phyloP scores from a whole-genome alignment of 148 eudicot species.

The Silene latifolia region DNA sequence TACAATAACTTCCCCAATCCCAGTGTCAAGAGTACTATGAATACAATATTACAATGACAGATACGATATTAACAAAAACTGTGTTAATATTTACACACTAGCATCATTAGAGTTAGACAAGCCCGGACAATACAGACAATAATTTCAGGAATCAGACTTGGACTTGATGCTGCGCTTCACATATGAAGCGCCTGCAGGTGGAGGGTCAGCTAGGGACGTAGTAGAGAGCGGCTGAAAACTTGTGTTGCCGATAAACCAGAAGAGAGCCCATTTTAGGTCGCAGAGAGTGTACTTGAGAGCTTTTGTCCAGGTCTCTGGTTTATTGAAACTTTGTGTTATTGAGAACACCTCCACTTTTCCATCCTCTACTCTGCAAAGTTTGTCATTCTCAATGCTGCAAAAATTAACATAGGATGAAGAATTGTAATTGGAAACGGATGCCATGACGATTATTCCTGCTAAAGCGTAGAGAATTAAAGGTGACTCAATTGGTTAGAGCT shows the following conservation, averaged over 20 bases:
- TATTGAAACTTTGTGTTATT: constrained; percentile 95
- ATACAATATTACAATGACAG: constrained; percentile 13
- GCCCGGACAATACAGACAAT: background rate
- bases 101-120: background rate
- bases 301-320: constrained; percentile 95
- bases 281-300: constrained; percentile 97
- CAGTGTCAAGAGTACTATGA: constrained; percentile 4
- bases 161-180: constrained; percentile 41
- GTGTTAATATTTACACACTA: background rate
- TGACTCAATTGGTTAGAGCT: background rate
- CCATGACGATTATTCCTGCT: background rate
- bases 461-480: background rate
- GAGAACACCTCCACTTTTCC: constrained; percentile 84
- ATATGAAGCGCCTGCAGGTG: constrained; percentile 53
- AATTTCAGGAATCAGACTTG: constrained; percentile 22
- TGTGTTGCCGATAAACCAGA: constrained; percentile 94
- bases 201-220: constrained; percentile 46
- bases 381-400: constrained; percentile 20
- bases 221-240: constrained; percentile 83
- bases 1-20: background rate
- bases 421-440: background rate
- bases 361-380: constrained; percentile 69
- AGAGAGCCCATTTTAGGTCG: constrained; percentile 95
- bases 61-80: background rate
- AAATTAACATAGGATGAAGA: constrained; percentile 2